Evolutionary conservation across 2,329 filamentous ascomycete genomes (phyloP).

Genomic region (Dryadomyces quercivorus): DNA sequence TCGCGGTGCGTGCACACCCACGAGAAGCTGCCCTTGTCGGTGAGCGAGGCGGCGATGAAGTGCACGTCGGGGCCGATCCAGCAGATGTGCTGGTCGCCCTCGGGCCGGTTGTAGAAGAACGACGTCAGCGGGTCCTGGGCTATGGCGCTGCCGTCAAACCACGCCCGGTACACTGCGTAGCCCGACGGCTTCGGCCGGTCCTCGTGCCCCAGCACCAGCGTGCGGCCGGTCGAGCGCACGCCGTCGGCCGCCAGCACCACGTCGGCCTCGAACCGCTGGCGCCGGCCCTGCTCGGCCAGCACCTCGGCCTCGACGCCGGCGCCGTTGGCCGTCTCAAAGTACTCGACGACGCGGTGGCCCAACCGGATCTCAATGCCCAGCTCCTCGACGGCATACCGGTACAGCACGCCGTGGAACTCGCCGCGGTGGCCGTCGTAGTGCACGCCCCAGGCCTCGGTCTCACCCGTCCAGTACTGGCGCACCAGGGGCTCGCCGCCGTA

Average conservation of each 20-base stretch:
- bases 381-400: conserved; percentile 34
- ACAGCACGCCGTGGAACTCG: conserved; percentile 37
- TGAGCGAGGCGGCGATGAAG: conserved; percentile 38
- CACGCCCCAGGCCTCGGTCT: conserved; percentile 23
- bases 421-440: conserved; percentile 42
- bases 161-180: conserved; percentile 1
- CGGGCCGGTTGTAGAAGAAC: conserved; percentile 11
- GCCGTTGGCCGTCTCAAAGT: conserved; percentile 34
- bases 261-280: background rate
- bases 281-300: background rate
- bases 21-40: conserved; percentile 36
- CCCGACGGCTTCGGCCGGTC: background rate
- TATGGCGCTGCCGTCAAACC: background rate
- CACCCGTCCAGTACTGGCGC: conserved; percentile 9
- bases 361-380: conserved; percentile 40
- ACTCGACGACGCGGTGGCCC: conserved; percentile 32
- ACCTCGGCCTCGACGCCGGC: conserved; percentile 34
- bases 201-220: background rate
- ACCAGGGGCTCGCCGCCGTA: conserved; percentile 8
- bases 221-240: background rate
- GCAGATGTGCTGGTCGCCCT: conserved; percentile 36
- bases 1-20: conserved; percentile 40
- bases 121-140: conserved; percentile 12
- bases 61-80: conserved; percentile 42
- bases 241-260: background rate